phyloP scores from a whole-genome alignment of 371 early-diverging fungal species.

The Synchytrium microbalum region DNA sequence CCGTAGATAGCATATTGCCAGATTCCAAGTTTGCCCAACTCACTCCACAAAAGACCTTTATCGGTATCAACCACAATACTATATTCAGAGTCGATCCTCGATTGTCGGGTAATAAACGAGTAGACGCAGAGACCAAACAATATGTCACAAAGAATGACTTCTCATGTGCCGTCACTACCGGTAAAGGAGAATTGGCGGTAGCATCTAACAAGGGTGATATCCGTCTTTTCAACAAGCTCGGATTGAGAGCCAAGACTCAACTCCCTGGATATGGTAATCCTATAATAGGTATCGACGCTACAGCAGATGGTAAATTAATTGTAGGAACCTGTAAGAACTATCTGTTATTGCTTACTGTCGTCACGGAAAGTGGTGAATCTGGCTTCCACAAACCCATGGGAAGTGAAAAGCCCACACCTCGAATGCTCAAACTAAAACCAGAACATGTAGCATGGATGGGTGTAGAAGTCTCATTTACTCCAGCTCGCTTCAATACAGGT shows the following conservation, averaged over 20 bases:
- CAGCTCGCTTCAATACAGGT: constrained; percentile 87
- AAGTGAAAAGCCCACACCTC: constrained; percentile 64
- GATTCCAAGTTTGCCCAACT: constrained; percentile 68
- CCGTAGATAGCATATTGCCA: constrained; percentile 61
- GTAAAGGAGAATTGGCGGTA: constrained; percentile 73
- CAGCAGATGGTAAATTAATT: constrained; percentile 77
- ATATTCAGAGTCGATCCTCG: constrained; percentile 91
- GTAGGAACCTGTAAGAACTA: constrained; percentile 86
- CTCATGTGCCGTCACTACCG: constrained; percentile 68
- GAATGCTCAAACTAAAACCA: constrained; percentile 75
- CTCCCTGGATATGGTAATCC: constrained; percentile 86
- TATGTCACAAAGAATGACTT: constrained; percentile 64
- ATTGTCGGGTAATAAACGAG: constrained; percentile 54
- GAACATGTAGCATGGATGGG: constrained; percentile 85
- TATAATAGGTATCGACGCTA: constrained; percentile 81
- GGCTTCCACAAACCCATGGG: constrained; percentile 63
- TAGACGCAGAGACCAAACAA: constrained; percentile 51
- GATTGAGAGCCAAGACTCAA: constrained; percentile 77
- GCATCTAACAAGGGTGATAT: constrained; percentile 86
- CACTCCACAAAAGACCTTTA: constrained; percentile 60
- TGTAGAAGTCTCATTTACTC: constrained; percentile 67
- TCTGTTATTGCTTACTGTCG: constrained; percentile 58
- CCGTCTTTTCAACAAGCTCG: constrained; percentile 72
- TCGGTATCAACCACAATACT: constrained; percentile 73
- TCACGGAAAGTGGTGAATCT: constrained; percentile 38